These are phyloP conservation scores for Aphanomyces invadans DNA, from an alignment of 352 stramenopile species.

Conservation along the genomic window DNA sequence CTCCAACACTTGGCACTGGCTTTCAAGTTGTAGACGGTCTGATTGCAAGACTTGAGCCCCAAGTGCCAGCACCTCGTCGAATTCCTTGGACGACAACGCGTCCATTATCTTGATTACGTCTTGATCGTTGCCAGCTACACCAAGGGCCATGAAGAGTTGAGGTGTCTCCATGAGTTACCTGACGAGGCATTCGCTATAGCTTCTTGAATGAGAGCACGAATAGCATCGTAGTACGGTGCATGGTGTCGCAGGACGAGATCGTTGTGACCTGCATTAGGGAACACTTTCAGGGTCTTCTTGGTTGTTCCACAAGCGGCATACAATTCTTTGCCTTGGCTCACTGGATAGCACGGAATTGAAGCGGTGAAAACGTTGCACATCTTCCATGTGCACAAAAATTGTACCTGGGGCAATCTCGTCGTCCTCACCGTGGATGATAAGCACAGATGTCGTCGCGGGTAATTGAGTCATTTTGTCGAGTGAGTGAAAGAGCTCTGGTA, in stretches of 20 bases:
- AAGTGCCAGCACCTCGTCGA: neutral
- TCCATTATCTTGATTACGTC: neutral
- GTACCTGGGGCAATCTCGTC: constrained; percentile 16
- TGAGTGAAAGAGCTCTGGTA: constrained; percentile 18
- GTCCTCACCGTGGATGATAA: no score
- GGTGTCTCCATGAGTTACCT: neutral
- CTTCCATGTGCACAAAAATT: no score
- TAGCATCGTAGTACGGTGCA: constrained; percentile 2
- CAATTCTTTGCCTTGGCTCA: constrained; percentile 12
- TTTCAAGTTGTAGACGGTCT: neutral
- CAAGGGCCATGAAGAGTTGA: neutral
- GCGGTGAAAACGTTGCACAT: no score
- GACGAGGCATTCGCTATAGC: neutral
- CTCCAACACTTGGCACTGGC: neutral
- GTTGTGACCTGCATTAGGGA: constrained; percentile 22
- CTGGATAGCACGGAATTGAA: neutral
- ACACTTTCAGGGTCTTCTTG: constrained; percentile 13
- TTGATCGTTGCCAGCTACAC: neutral
- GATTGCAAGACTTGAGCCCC: neutral
- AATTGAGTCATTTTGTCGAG: constrained; percentile 8
- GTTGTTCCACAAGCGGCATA: constrained; percentile 7
- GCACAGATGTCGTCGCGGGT: constrained; percentile 1
- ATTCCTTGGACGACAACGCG: constrained; percentile 3
- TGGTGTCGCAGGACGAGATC: constrained; percentile 9
- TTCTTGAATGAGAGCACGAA: constrained; percentile 2